Evolutionary conservation across 495 filamentous ascomycete genomes (phyloP), one percentile per base, ranked within the genome.

Genomic region (Lepraria neglecta): DNA sequence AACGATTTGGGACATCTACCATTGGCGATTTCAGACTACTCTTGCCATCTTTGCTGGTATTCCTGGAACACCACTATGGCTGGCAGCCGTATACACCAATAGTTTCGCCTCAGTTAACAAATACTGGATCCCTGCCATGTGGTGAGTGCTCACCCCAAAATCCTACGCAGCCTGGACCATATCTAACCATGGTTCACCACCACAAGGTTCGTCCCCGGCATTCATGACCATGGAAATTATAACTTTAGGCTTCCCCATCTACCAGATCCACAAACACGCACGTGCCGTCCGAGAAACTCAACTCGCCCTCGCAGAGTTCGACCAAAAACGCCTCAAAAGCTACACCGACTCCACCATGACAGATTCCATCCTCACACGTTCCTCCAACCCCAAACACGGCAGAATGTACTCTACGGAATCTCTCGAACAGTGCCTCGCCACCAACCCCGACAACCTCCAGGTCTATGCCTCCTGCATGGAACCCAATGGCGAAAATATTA

Each of bases 401-500:
- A 56, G 67, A 28, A 75, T 85, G 64, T 71, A 79, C 33, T 81
- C 80, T 63, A 83, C 84, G 80, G 70, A 75, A 45, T 82, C 82
- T 2, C 77, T 88, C 6, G 83, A 86, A 55, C 73, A 81, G 60
- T 78, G 80, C 54, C 75, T 88, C 0, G 66, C 73, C 33, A 77
- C 74, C 61, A 82, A 84, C 70, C 50, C 44, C 24, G 48, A 66
- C 15, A 77, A 78, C 2, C 76, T 88, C 0, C 80, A 81, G 38
- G 65, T 78, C 40, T 88, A 85, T 70, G 81, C 84, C 4, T 83
- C 84, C 7, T 75, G 78, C 7, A 74, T 77, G 60, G 84, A 87
- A 60, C 85, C 87, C 68, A 85, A 84, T 19, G 84, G 81, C 35
- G 85, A 87, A 69, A 88, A 87, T 71, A 82, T 88, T 53, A 77